Evolutionary conservation across 768 basidiomycete genomes (phyloP).

Genomic region (Cystofilobasidium macerans): DNA sequence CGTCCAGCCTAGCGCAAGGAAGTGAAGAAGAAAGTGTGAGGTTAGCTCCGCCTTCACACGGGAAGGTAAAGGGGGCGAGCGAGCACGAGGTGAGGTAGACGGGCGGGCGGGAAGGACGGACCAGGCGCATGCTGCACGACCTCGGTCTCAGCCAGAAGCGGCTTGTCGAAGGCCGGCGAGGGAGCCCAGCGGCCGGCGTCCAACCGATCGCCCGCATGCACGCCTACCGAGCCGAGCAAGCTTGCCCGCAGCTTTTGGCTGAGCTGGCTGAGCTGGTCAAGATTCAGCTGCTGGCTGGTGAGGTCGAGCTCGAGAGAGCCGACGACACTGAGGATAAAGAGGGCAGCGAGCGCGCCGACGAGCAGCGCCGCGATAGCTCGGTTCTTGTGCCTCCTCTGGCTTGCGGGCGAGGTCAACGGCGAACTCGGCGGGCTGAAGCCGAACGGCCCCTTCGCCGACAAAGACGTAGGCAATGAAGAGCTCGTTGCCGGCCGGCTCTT

Average conservation of each 20-base stretch:
- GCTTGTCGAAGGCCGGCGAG: no score
- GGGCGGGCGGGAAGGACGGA: conserved; percentile 33
- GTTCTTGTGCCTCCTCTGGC: background rate
- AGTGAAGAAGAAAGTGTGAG: no score
- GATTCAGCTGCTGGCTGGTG: conserved; percentile 46
- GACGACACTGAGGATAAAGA: conserved; percentile 56
- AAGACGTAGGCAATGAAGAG: no score
- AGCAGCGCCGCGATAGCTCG: conserved; percentile 5
- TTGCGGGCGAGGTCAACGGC: no score
- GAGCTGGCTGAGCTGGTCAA: conserved; percentile 16
- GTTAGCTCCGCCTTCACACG: background rate
- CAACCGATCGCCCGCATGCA: conserved; percentile 21
- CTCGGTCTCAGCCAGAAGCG: conserved; percentile 42
- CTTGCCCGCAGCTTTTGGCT: conserved; percentile 7
- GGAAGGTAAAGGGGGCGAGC: no score
- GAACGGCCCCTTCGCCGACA: no score
- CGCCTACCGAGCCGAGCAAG: conserved; percentile 4
- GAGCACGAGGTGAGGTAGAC: background rate
- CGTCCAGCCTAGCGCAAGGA: conserved; percentile 61
- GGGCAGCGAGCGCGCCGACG: conserved; percentile 43
- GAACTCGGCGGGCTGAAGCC: background rate
- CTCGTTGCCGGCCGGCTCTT: background rate
- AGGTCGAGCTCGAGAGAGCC: conserved; percentile 59
- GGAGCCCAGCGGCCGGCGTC: background rate
- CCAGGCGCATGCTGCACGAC: conserved; percentile 68